Base-by-base conservation (phyloP, 805 yeast species). In the Saturnispora ahearnii region DNA sequence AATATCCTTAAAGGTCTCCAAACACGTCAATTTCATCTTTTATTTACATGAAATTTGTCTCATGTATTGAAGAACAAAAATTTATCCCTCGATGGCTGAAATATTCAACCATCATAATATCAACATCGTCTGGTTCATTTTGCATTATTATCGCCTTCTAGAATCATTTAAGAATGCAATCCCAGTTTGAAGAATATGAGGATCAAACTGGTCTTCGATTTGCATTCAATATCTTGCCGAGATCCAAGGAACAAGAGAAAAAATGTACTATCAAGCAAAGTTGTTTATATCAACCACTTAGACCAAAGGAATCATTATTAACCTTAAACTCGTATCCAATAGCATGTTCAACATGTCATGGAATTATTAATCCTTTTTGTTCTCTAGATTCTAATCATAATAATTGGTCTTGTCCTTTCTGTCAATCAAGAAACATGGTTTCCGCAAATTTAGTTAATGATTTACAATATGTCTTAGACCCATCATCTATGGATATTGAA, bases 181-280 rank as follows among this genome's bases (percentile, higher is more conserved):
- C 51, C 13, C 53, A 55, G 22, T 76, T 78, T 56, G 81, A 77
- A 58, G 69, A 69, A 15, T 66, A 74, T 56, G 95, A 86, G 62
- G 93, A 86, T 62, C 62, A 66, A 48, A 84, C 84, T 57, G 93
- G 93, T 44, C 77, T 84, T 38, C 76, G 93, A 58, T 73, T 82
- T 62, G 73, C 90, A 6, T 86, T 93, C 89, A 84, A 82, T 61
- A 67, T 70, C 9, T 63, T 81, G 12, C 85, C 86, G 5, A 67
- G 73, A 41, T 69, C 78, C n/a, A 75, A 73, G 57, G 66, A 72
- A 41, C 81, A 78, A 44, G 75, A 77, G 46, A 69, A 72, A 31
- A 62, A 82, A 46, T 70, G 76, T 45, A 71, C 75, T 1, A 73
- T 79, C 10, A 85, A 85, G 2, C 59, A 78, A 31, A 80, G 81